Evolutionary conservation across 75 land plant species (phyloP), one percentile per base, ranked within the genome.

Genomic region (Isoetes taiwanensis): DNA sequence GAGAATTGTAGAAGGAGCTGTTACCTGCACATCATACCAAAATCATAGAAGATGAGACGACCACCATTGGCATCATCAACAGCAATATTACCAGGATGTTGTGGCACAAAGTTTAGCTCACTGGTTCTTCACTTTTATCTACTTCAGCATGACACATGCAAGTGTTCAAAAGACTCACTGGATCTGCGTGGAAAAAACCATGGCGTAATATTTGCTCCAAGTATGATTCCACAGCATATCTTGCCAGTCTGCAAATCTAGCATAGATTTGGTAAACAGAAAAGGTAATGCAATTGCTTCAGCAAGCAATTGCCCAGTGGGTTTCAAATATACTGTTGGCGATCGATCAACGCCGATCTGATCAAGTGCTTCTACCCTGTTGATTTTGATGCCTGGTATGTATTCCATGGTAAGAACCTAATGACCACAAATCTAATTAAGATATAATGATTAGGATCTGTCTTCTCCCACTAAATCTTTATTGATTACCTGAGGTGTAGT

Each of bases 81-180:
- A 39, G 99, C 99, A 54, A 94, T 94, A 72, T 94, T 94, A 43
- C 99, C 99, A 63, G 99, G 99, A 73, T 94, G 99, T 96, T 94
- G 76, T 46, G n/a, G n/a, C n/a, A n/a, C n/a, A n/a, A 73, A n/a
- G n/a, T n/a, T n/a, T n/a, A n/a, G n/a, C n/a, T n/a, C n/a, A n/a
- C n/a, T n/a, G n/a, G n/a, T n/a, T n/a, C n/a, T n/a, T n/a, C n/a
- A n/a, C n/a, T n/a, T n/a, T n/a, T n/a, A n/a, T n/a, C n/a, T n/a
- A n/a, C n/a, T n/a, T n/a, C n/a, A n/a, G n/a, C n/a, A n/a, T n/a
- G n/a, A n/a, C n/a, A n/a, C n/a, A n/a, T n/a, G n/a, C n/a, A n/a
- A n/a, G n/a, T n/a, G n/a, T n/a, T n/a, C n/a, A n/a, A 10, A n/a
- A 29, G 43, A 64, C 80, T 63, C 57, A 94, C 99, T n/a, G 99